phyloP scores from a whole-genome alignment of 2,329 filamentous ascomycete species.

The Dactylonectria macrodidyma region DNA sequence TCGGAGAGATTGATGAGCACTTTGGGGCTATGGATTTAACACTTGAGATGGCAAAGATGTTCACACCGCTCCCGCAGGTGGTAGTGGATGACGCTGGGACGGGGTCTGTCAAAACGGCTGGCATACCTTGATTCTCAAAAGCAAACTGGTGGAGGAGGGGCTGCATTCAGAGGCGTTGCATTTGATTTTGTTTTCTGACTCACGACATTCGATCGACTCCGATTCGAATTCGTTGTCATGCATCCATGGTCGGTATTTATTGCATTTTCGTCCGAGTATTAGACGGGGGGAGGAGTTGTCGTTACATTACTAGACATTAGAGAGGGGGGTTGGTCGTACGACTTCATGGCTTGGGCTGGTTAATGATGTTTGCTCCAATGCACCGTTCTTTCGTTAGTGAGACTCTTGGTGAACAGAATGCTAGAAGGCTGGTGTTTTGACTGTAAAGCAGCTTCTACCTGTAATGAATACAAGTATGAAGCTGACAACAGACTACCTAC shows the following conservation, averaged over 20 bases:
- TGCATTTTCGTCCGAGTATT: slow-evolving; percentile 54
- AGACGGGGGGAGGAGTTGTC: slow-evolving; percentile 56
- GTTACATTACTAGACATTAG: slow-evolving; percentile 59
- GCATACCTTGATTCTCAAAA: slow-evolving; percentile 51
- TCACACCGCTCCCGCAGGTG: slow-evolving; percentile 69
- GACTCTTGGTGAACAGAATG: slow-evolving; percentile 16
- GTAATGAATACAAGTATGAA: slow-evolving; percentile 7
- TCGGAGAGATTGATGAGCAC: slow-evolving; percentile 77
- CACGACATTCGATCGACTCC: slow-evolving; percentile 37
- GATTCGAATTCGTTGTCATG: slow-evolving; percentile 43
- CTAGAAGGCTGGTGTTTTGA: slow-evolving; percentile 19
- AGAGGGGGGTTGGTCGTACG: slow-evolving; percentile 52
- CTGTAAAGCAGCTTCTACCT: not conserved
- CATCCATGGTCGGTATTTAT: slow-evolving; percentile 51
- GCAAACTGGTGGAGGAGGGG: slow-evolving; percentile 50
- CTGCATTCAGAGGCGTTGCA: slow-evolving; percentile 59
- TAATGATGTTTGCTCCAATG: slow-evolving; percentile 50
- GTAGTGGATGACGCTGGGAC: slow-evolving; percentile 60
- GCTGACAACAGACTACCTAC: not conserved
- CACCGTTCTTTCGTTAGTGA: slow-evolving; percentile 34
- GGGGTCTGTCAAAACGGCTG: slow-evolving; percentile 58
- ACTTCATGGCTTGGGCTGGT: slow-evolving; percentile 54
- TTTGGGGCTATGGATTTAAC: slow-evolving; percentile 76
- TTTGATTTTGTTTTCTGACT: slow-evolving; percentile 46
- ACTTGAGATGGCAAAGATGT: slow-evolving; percentile 80